phyloP scores from a whole-genome alignment of 257 asterid genomes.

The Haberlea rhodopensis region DNA sequence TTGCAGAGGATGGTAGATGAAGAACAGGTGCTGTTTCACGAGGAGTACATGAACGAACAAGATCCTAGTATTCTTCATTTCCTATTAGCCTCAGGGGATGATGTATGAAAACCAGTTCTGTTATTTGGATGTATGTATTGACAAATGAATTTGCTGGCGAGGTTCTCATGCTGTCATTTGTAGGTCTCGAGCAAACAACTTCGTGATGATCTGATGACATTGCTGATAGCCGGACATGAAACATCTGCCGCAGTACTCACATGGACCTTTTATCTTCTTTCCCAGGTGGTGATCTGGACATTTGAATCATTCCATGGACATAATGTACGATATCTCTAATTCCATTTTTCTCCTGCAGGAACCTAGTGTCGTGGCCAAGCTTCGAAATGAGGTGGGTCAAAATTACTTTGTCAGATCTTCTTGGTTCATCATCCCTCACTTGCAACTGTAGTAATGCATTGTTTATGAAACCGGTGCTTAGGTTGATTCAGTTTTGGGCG shows the following conservation, averaged over 20 bases:
- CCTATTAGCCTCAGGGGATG: constrained; percentile 92
- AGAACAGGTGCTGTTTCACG: constrained; percentile 95
- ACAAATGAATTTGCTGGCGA: constrained; percentile 23
- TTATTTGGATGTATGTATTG: constrained; percentile 22
- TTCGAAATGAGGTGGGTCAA: constrained; percentile 80
- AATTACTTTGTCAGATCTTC: neutral
- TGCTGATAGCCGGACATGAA: constrained; percentile 99
- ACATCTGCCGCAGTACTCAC: constrained; percentile 98
- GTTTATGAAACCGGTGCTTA: constrained; percentile 32
- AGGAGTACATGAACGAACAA: constrained; percentile 94
- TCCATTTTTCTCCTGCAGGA: constrained; percentile 48
- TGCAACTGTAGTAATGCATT: constrained; percentile 23
- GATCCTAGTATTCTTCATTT: constrained; percentile 99
- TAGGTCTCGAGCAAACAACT: constrained; percentile 99
- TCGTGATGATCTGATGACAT: constrained; percentile 96
- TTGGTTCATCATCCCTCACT: constrained; percentile 1
- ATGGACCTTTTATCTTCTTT: constrained; percentile 96
- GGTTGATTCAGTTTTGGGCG: constrained; percentile 93
- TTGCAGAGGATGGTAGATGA: constrained; percentile 92
- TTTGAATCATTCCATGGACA: constrained; percentile 7
- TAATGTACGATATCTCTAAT: neutral
- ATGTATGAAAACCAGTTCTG: constrained; percentile 48
- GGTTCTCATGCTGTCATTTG: constrained; percentile 35
- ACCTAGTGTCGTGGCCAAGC: constrained; percentile 84
- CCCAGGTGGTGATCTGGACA: constrained; percentile 46